Evolutionary conservation across 345 rosid genomes (phyloP), one percentile per base, ranked within the genome.

Genomic region (Eucalyptus viminalis): DNA sequence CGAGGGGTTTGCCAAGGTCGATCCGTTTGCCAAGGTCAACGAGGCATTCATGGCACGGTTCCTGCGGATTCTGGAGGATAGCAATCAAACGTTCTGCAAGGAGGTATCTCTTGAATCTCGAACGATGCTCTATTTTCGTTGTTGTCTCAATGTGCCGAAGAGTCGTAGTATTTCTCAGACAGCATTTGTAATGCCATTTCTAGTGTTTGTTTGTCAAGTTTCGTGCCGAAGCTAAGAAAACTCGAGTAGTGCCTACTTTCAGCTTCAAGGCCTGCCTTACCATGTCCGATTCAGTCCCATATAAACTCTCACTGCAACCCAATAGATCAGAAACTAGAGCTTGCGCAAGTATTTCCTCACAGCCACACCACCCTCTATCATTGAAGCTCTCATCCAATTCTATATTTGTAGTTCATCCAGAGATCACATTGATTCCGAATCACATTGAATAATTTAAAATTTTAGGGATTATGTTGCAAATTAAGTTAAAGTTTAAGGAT

Each of bases 1-100:
- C 9, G 9, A 54, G 4, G 56, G 22, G 58, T 19, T 54, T 22
- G 58, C 25, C 58, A 53, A 47, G 49, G 49, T 47, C 54, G 87
- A 91, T 67, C 91, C 81, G 40, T 88, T 86, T 86, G 97, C 95
- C 86, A 90, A 89, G 21, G 94, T 95, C 60, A 95, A 97, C 90
- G 90, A 93, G 91, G 98, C 95, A 80, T 96, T 95, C 88, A 87
- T 93, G 76, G 80, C 50, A 24, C 89, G 92, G 67, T 94, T 93
- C 88, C 49, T 89, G 31, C 11, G 81, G 43, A 80, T 94, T 72
- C 34, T 92, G 81, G 81, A 43, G 5, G 19, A 65, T 4, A 15
- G 34, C 6, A 25, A 72, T 69, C 47, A 90, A 53, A 76, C 44
- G n/a, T 89, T 95, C 83, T 80, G 45, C 51, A 37, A 2, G 9